Evolutionary conservation across 164 flowering plant genomes (phyloP).

Genomic region (Stephania japonica): DNA sequence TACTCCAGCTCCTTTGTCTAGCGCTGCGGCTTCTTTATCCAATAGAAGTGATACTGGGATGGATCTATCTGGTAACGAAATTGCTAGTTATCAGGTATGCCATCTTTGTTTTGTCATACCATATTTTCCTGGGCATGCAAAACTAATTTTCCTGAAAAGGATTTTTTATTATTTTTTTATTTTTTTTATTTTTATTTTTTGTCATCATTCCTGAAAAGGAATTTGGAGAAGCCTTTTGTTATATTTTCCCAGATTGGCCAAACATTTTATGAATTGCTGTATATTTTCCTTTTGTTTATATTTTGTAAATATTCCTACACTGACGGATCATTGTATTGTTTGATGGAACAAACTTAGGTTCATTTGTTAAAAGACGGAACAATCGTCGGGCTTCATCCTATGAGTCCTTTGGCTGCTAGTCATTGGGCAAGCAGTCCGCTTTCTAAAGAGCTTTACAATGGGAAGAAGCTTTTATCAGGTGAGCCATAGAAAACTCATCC

Average conservation of each 20-base stretch:
- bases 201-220: background rate
- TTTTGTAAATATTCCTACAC: background rate
- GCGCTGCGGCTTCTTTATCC: background rate
- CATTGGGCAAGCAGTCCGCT: conserved; percentile 79
- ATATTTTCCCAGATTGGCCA: background rate
- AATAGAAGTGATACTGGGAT: conserved; percentile 27
- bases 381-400: conserved; percentile 75
- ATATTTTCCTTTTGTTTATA: background rate
- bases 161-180: background rate
- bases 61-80: conserved; percentile 43
- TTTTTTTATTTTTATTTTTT: too few relatives aligned
- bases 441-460: conserved; percentile 58
- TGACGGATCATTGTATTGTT: background rate
- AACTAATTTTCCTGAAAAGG: background rate
- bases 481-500: conserved; percentile 6
- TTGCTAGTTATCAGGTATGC: conserved; percentile 82
- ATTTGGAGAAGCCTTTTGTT: background rate
- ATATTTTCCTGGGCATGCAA: background rate
- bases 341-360: conserved; percentile 34
- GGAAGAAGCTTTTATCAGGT: conserved; percentile 73
- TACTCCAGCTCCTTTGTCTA: background rate
- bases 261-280: background rate
- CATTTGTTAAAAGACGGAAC: conserved; percentile 56
- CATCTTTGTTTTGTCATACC: background rate
- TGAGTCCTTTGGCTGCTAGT: conserved; percentile 67